Base-by-base conservation (phyloP, 2,329 filamentous ascomycete genomes). In the Diplodia corticola region DNA sequence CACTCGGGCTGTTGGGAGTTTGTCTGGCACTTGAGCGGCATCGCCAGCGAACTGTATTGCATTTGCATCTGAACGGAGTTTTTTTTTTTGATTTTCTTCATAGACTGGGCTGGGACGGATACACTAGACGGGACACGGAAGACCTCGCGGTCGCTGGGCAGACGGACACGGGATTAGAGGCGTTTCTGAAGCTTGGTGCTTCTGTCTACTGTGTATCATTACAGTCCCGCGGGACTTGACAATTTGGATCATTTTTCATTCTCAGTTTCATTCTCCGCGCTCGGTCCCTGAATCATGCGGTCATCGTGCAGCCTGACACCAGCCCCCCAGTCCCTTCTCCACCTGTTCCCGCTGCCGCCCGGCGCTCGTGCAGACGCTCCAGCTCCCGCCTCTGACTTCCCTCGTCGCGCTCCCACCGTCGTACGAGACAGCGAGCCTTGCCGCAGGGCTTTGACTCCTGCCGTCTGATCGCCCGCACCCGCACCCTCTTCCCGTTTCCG, bases 381-480 rank as follows among this genome's bases (percentile, higher is more conserved):
- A 12, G 33, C 33, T n/a, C n/a, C n/a, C n/a, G n/a, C 44, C 40
- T 48, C 54, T 24, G 33, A 35, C 57, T 33, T 35, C 57, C 48
- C 26, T 20, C 40, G 57, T 48, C 44, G 57, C n/a, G 57, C 22
- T 61, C 57, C 57, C 57, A 44, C 40, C 22, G 55, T 60, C 40
- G 40, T 37, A 57, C 33, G 12, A 44, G 17, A 17, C 37, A 57
- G 26, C 26, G 35, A 60, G 26, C 37, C 40, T 49, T 49, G 40
- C 44, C 57, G 57, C 55, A 17, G 9, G 30, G 37, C 26, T 37
- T 30, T 22, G 24, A 33, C 55, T 17, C 40, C 55, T n/a, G 40
- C 13, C 26, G 57, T 61, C 57, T 61, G 57, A 61, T 61, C 57
- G 57, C 40, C 57, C 48, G 30, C 49, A 48, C 28, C 57, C 57